A percentile compares a stretch with the other conserved stretches of the same genome.
phyloP scores from a whole-genome alignment of 1,139 yeast genomes.

The Taphrina deformans region DNA sequence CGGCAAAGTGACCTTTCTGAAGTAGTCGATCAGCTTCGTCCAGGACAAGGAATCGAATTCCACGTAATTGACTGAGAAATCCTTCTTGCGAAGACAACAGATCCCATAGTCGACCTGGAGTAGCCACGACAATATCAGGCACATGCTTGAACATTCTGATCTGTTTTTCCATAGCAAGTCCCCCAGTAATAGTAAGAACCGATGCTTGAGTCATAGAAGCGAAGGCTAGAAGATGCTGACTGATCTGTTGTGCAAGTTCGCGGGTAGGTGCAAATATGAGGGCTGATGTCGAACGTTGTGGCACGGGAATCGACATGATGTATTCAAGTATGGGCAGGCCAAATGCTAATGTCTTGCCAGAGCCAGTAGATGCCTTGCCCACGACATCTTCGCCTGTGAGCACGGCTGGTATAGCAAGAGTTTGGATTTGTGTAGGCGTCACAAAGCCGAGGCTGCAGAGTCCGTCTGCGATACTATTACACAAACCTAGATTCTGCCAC shows the following conservation, averaged over 20 bases:
- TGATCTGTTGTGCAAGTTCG: slow-evolving; percentile 93
- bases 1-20: slow-evolving; percentile 96
- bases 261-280: slow-evolving; percentile 91
- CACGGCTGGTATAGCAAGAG: slow-evolving; percentile 71
- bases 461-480: slow-evolving; percentile 60
- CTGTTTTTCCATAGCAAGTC: slow-evolving; percentile 89
- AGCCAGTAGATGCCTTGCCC: slow-evolving; percentile 97
- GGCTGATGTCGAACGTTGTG: slow-evolving; percentile 50
- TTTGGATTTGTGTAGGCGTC: slow-evolving; percentile 82
- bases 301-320: slow-evolving; percentile 39
- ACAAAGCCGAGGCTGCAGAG: slow-evolving; percentile 59
- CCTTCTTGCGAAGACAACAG: slow-evolving; percentile 55
- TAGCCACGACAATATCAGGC: slow-evolving; percentile 86
- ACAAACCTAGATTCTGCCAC: slow-evolving; percentile 56
- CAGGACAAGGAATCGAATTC: slow-evolving; percentile 69
- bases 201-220: slow-evolving; percentile 64
- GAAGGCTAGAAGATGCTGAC: slow-evolving; percentile 67
- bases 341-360: slow-evolving; percentile 95
- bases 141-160: slow-evolving; percentile 69
- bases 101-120: slow-evolving; percentile 93
- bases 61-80: slow-evolving; percentile 56
- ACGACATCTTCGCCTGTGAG: slow-evolving; percentile 73
- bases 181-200: slow-evolving; percentile 86
- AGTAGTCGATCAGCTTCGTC: slow-evolving; percentile 98
- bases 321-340: slow-evolving; percentile 88